Conservation (phyloP, 179 eudicot species). For the Corrigiola litoralis region DNA sequence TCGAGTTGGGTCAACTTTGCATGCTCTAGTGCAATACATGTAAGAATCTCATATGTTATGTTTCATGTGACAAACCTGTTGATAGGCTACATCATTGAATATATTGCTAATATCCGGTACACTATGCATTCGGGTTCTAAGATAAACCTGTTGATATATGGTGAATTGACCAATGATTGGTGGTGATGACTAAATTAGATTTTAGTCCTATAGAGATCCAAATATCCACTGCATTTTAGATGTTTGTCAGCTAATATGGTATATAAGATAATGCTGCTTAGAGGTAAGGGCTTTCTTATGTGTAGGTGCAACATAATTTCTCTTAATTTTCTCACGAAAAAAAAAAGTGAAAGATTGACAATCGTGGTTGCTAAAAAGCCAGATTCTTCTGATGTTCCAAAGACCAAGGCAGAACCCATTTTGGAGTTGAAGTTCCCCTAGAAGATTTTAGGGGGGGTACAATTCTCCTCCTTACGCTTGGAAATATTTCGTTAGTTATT, state of each 20-base stretch:
- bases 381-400: constrained; percentile 26
- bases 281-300: constrained; percentile 17
- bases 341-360: constrained; percentile 19
- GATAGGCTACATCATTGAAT: too few relatives aligned
- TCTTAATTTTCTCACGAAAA: constrained; percentile 6
- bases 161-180: too few relatives aligned
- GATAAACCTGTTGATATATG: too few relatives aligned
- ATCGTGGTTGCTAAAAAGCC: constrained; percentile 28
- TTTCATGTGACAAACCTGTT: too few relatives aligned
- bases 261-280: constrained; percentile 29
- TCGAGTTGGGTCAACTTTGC: too few relatives aligned
- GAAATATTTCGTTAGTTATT: neutral
- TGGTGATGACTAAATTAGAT: too few relatives aligned
- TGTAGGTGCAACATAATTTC: constrained; percentile 17
- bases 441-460: constrained; percentile 57
- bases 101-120: too few relatives aligned
- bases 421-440: constrained; percentile 21
- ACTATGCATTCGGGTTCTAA: too few relatives aligned
- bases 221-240: neutral
- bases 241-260: neutral
- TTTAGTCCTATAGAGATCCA: too few relatives aligned
- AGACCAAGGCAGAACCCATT: constrained; percentile 4
- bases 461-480: neutral
- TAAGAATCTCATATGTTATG: too few relatives aligned
- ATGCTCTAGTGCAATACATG: too few relatives aligned